A percentile compares a stretch with the other conserved stretches of the same genome.
These are phyloP conservation scores for Pichia terricola DNA, from an alignment of 1,139 yeast species.

Conservation along the genomic window DNA sequence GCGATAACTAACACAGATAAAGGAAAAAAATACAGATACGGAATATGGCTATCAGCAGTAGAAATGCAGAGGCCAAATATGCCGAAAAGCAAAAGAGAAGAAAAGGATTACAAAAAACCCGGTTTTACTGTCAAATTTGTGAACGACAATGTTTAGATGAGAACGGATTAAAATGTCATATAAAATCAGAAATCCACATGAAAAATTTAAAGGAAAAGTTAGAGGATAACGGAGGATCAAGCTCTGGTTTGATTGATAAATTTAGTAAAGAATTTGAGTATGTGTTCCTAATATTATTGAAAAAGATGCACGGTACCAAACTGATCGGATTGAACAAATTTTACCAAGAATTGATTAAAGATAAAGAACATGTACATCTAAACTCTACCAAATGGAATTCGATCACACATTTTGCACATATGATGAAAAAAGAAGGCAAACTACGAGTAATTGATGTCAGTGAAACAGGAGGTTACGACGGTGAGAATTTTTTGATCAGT, in stretches of 20 bases:
- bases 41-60: slow-evolving; percentile 4
- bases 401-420: slow-evolving; percentile 30
- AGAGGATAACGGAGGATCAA: slow-evolving; percentile 23
- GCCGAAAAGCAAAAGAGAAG: slow-evolving; percentile 52
- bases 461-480: not conserved
- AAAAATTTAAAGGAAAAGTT: slow-evolving; percentile 35
- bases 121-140: slow-evolving; percentile 88
- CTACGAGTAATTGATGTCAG: not conserved
- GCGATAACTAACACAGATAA: no score
- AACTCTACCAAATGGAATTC: slow-evolving; percentile 79
- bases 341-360: slow-evolving; percentile 78
- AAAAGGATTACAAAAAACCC: slow-evolving; percentile 74
- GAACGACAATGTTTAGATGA: slow-evolving; percentile 91
- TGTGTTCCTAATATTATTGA: slow-evolving; percentile 58
- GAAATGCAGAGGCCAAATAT: slow-evolving; percentile 11
- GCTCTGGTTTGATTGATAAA: slow-evolving; percentile 44
- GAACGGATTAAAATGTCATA: slow-evolving; percentile 88
- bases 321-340: slow-evolving; percentile 71
- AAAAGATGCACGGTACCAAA: slow-evolving; percentile 73
- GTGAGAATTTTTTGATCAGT: not conserved
- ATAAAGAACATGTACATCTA: slow-evolving; percentile 80
- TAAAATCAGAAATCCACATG: slow-evolving; percentile 66
- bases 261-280: slow-evolving; percentile 52
- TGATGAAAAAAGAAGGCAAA: not conserved
- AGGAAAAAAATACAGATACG: not conserved